Evolutionary conservation across 108 stramenopile genomes (phyloP).

Genomic region (Skeletonema marinoi): DNA sequence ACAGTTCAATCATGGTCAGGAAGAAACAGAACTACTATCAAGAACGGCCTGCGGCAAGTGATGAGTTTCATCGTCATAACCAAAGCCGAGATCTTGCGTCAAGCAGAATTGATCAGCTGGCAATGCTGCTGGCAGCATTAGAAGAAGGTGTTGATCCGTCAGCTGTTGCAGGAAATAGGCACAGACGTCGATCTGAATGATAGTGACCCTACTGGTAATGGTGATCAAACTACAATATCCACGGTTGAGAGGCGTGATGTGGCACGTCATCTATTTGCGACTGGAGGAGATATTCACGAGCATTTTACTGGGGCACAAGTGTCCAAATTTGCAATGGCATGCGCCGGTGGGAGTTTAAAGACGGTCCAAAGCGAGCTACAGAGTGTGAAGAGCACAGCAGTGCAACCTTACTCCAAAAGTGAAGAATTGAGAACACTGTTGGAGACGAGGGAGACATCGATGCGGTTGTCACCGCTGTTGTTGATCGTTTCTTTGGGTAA

Average conservation of each 20-base stretch:
- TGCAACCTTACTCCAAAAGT: constrained; percentile 8
- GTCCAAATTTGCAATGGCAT: constrained; percentile 22
- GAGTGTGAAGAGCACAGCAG: not conserved
- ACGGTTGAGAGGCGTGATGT: constrained; percentile 1
- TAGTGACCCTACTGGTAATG: constrained; percentile 42
- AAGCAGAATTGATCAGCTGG: not conserved
- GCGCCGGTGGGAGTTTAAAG: constrained; percentile 9
- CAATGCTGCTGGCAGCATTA: not conserved
- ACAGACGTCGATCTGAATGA: constrained; percentile 42
- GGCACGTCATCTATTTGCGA: constrained; percentile 22
- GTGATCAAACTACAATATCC: constrained; percentile 33
- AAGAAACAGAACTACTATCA: constrained; percentile 1
- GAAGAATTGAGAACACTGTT: constrained; percentile 6
- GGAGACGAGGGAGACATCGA: constrained; percentile 40
- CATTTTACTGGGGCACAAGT: not conserved
- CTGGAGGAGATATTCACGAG: constrained; percentile 39
- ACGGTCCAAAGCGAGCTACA: constrained; percentile 10
- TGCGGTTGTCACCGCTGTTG: constrained; percentile 45
- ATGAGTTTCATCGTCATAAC: not conserved
- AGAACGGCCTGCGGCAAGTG: not conserved
- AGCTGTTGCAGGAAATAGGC: constrained; percentile 24
- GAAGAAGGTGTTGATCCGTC: constrained; percentile 23
- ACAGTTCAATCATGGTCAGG: not conserved
- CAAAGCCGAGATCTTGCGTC: not conserved
- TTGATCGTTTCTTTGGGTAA: constrained; percentile 32